Percentiles rank a stretch among this genome's conserved stretches.
phyloP scores from a whole-genome alignment of 345 rosid species.

The Ceriops tagal region DNA sequence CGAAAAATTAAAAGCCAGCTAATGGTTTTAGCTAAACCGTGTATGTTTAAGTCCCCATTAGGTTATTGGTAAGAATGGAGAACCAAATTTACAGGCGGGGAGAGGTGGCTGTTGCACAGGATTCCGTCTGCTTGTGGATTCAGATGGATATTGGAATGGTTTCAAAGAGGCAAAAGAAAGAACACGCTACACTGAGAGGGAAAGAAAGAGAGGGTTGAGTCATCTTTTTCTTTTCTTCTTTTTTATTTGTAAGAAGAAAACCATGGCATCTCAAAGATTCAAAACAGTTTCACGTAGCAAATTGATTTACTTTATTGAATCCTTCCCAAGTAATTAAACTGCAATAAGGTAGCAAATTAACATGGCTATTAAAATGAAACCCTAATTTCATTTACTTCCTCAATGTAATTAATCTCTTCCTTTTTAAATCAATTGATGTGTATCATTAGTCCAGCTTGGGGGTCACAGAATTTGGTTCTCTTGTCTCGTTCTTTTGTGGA shows the following conservation, averaged over 20 bases:
- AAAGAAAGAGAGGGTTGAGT: slow-evolving; percentile 11
- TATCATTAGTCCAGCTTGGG: no score
- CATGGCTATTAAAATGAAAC: no score
- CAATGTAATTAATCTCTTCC: no score
- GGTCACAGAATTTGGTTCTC: no score
- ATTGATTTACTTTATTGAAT: no score
- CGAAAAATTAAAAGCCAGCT: neutral
- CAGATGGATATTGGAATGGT: slow-evolving; percentile 19
- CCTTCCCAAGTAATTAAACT: no score
- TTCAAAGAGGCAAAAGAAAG: slow-evolving; percentile 20
- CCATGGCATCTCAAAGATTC: slow-evolving; percentile 8
- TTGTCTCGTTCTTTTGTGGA: no score
- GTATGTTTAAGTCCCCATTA: neutral
- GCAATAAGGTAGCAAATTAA: no score
- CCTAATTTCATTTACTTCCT: no score
- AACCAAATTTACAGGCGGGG: slow-evolving; percentile 4
- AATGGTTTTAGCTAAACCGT: neutral
- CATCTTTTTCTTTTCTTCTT: neutral
- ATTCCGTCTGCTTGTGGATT: slow-evolving; percentile 28
- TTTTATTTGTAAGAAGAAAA: no score
- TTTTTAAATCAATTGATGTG: no score
- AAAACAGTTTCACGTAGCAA: neutral
- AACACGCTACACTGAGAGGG: slow-evolving; percentile 14
- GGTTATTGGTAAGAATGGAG: neutral
- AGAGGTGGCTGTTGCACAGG: slow-evolving; percentile 24